Evolutionary conservation across 257 asterid species (phyloP).

Genomic region (Solanum tacnaense): DNA sequence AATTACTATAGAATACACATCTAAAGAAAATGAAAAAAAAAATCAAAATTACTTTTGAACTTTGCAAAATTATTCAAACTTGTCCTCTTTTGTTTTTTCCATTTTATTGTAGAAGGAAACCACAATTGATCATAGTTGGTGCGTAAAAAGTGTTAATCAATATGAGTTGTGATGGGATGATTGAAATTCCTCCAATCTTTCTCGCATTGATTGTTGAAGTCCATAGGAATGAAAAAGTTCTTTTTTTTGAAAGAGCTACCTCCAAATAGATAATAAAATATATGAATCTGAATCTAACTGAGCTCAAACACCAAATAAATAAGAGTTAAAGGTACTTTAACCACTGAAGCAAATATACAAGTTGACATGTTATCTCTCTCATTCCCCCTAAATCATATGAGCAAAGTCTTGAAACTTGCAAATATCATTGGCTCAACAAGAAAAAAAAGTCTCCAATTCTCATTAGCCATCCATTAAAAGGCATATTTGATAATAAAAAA

Average conservation of each 20-base stretch:
- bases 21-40: not conserved
- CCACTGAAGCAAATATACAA: not conserved
- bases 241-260: no score
- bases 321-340: fast-evolving
- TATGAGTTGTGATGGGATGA: not conserved
- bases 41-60: not conserved
- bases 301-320: fast-evolving
- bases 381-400: not conserved
- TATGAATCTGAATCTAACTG: no score
- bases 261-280: no score
- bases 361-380: not conserved
- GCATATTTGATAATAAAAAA: no score
- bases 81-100: not conserved
- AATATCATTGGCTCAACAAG: not conserved
- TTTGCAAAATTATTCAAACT: not conserved
- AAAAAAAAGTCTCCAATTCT: not conserved
- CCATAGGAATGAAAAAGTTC: no score
- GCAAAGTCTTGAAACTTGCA: not conserved
- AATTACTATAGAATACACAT: not conserved
- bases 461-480: not conserved
- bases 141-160: no score
- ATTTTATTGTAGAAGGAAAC: not conserved
- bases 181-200: no score
- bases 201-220: not conserved
- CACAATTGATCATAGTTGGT: not conserved